These are phyloP conservation scores for Ormosia semicastrata DNA, from an alignment of 306 rosid genomes.

Conservation along the genomic window DNA sequence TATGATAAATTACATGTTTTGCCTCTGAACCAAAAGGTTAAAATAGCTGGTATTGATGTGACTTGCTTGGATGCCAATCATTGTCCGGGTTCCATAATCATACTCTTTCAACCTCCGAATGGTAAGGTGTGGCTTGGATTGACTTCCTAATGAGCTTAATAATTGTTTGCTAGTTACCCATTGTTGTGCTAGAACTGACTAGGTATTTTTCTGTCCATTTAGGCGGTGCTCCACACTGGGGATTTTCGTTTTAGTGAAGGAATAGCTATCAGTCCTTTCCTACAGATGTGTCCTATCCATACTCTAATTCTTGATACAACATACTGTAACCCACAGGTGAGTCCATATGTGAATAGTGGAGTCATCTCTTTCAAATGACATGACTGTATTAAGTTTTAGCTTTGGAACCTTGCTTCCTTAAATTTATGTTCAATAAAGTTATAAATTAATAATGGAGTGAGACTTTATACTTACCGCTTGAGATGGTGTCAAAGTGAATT, in stretches of 20 bases:
- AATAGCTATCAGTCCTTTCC: slow-evolving; percentile 48
- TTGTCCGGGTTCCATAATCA: slow-evolving; percentile 85
- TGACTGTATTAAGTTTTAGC: not conserved
- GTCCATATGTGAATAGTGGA: slow-evolving; percentile 23
- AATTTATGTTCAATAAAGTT: not conserved
- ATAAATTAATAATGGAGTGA: not conserved
- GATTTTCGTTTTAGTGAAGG: slow-evolving; percentile 85
- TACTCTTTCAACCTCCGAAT: slow-evolving; percentile 88
- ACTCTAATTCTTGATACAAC: slow-evolving; percentile 91
- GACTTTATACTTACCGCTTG: not conserved
- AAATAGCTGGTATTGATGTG: slow-evolving; percentile 70
- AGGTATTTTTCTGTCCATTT: slow-evolving; percentile 24
- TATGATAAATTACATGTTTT: slow-evolving; percentile 76
- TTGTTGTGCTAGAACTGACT: slow-evolving; percentile 12
- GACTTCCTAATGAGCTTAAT: slow-evolving; percentile 25
- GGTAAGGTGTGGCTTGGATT: slow-evolving; percentile 75
- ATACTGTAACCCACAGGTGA: slow-evolving; percentile 90
- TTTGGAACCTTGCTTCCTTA: not conserved
- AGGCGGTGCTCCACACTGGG: slow-evolving; percentile 92
- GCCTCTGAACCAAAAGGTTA: slow-evolving; percentile 68
- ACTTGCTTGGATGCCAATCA: slow-evolving; percentile 98
- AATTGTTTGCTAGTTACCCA: not conserved
- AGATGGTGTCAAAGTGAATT: slow-evolving; percentile 15
- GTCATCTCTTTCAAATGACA: slow-evolving; percentile 10
- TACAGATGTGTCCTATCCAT: slow-evolving; percentile 52